A percentile compares a stretch with the other conserved stretches of the same genome.
Evolutionary conservation across 169 alveolate species (phyloP).

Genomic region (Plasmodium yoelii): DNA sequence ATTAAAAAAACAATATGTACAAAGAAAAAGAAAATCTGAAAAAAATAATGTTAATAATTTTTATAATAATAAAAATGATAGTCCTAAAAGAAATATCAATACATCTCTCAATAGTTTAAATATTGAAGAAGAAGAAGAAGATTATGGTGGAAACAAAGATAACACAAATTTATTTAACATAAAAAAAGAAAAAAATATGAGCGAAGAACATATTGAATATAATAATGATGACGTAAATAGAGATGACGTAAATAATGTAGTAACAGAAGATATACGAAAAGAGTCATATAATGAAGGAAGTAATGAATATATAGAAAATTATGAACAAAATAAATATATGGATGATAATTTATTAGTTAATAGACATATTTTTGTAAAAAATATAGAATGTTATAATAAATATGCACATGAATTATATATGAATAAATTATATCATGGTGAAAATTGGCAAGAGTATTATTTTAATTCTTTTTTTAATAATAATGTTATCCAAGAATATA

Average conservation of each 20-base stretch:
- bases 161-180: background rate
- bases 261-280: background rate
- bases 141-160: background rate
- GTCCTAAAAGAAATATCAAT: background rate
- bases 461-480: constrained; percentile 30
- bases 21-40: constrained; percentile 15
- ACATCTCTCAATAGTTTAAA: background rate
- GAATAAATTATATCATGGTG: constrained; percentile 45
- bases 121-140: background rate
- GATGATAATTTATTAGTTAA: constrained; percentile 12
- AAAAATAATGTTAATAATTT: background rate
- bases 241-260: background rate
- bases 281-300: background rate
- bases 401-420: constrained; percentile 43
- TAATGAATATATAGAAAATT: background rate
- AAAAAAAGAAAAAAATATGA: background rate
- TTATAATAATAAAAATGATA: background rate
- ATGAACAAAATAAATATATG: background rate
- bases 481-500: background rate
- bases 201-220: background rate
- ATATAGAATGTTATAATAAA: constrained; percentile 59
- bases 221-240: background rate
- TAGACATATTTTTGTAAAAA: constrained; percentile 41
- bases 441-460: constrained; percentile 53
- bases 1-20: constrained; percentile 3